phyloP scores from a whole-genome alignment of 148 eudicot genomes.

The Heliamphora exappendiculata region DNA sequence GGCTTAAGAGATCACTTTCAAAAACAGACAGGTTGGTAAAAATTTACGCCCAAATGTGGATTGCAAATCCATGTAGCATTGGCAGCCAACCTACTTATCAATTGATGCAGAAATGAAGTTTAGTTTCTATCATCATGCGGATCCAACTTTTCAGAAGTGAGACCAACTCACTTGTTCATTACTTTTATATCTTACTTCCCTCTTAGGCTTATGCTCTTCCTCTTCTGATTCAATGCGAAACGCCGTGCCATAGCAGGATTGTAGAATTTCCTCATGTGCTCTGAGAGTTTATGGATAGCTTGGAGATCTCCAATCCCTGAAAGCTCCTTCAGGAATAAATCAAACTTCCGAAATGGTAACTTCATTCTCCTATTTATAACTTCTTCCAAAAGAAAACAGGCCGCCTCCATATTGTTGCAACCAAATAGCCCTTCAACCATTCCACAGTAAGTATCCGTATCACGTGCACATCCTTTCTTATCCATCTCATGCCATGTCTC shows the following conservation, averaged over 20 bases:
- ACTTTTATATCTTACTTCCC: slow-evolving; percentile 28
- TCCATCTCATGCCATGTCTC: slow-evolving; percentile 81
- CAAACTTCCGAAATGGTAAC: slow-evolving; percentile 67
- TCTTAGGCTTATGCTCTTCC: slow-evolving; percentile 65
- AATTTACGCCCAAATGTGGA: neutral
- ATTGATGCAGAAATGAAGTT: neutral
- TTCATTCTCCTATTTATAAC: slow-evolving; percentile 57
- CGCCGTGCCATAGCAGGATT: slow-evolving; percentile 90
- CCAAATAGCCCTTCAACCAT: slow-evolving; percentile 93
- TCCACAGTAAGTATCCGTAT: slow-evolving; percentile 58
- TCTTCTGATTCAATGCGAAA: slow-evolving; percentile 58
- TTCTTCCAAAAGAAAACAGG: slow-evolving; percentile 64
- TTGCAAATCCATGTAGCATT: neutral
- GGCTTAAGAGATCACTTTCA: slow-evolving; percentile 7
- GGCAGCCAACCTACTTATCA: neutral
- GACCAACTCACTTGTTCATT: neutral
- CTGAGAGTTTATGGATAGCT: slow-evolving; percentile 71
- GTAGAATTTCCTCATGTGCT: slow-evolving; percentile 73
- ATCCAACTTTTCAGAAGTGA: neutral
- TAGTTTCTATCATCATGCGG: neutral
- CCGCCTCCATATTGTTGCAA: slow-evolving; percentile 40
- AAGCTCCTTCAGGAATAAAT: slow-evolving; percentile 60
- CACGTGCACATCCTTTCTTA: slow-evolving; percentile 47
- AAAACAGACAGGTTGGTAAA: neutral
- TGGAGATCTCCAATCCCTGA: slow-evolving; percentile 68